Base-by-base conservation (phyloP, 139 green algal species). In the Ettlia oleoabundans region DNA sequence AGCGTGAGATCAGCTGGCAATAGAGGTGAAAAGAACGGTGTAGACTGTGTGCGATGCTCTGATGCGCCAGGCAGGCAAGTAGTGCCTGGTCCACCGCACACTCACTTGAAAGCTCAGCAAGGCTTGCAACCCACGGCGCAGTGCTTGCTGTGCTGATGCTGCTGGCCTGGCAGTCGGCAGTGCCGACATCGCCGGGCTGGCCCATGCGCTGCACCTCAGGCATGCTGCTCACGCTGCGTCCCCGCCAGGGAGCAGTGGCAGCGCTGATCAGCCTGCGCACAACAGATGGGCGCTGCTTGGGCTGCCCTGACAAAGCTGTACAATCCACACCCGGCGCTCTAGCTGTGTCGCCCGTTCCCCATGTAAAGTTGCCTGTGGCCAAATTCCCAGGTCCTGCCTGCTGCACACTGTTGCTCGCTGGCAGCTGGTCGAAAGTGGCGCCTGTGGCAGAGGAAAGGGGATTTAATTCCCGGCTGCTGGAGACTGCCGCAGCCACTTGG, bases 41-140 rank as follows among this genome's bases (percentile, higher is more conserved):
- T n/a, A n/a, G n/a, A n/a, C n/a, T n/a, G n/a, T n/a, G n/a, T n/a
- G n/a, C n/a, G n/a, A n/a, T n/a, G n/a, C n/a, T n/a, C n/a, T n/a
- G n/a, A n/a, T n/a, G n/a, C n/a, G n/a, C n/a, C n/a, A n/a, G n/a
- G n/a, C n/a, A n/a, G n/a, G n/a, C n/a, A n/a, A n/a, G n/a, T n/a
- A n/a, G n/a, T n/a, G n/a, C n/a, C n/a, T n/a, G n/a, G n/a, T 35
- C 22, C 33, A 6, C 41, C 35, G 19, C 24, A 8, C 53, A 55
- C 73, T 80, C 53, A 80, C 73, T 80, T 21, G 73, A 80, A 7
- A 80, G 53, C 73, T 80, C 73, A 3, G 73, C 53, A 33, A 80
- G 53, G 53, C 73, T 80, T 35, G 53, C 33, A 21, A 53, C 40
- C 51, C 52, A 51, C 0, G 52, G 52, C 24, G 73, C 73, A 10